These are phyloP conservation scores for Adansonia digitata DNA, from an alignment of 345 rosid species.

Conservation along the genomic window DNA sequence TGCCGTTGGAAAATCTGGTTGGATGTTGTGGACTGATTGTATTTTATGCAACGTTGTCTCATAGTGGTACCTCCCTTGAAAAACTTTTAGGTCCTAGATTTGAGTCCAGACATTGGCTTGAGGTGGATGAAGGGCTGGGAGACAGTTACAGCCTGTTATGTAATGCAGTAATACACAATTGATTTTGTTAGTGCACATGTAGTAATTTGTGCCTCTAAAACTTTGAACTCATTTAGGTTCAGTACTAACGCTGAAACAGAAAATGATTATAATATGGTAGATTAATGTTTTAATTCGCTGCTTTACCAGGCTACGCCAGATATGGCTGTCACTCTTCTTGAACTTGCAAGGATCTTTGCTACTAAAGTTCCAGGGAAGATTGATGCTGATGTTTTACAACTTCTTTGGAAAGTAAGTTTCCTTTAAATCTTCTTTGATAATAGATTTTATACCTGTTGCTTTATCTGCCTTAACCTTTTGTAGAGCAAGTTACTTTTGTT, in stretches of 20 bases:
- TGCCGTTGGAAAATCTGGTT: not conserved
- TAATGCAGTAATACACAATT: not conserved
- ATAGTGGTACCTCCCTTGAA: not conserved
- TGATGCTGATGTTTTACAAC: conserved; percentile 94
- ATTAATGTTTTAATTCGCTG: conserved; percentile 15
- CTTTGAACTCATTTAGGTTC: not conserved
- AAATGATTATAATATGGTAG: not conserved
- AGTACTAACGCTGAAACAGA: not conserved
- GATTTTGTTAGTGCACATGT: not conserved
- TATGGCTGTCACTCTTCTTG: conserved; percentile 99
- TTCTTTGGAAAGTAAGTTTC: conserved; percentile 84
- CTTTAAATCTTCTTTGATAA: not conserved
- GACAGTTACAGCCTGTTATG: not conserved
- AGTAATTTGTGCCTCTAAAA: not conserved
- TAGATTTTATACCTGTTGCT: not conserved
- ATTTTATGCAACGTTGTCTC: not conserved
- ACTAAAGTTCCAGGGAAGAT: conserved; percentile 99
- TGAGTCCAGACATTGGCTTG: not conserved
- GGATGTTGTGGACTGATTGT: not conserved
- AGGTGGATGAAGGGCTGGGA: not conserved
- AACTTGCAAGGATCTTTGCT: conserved; percentile 98
- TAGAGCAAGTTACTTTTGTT: not conserved
- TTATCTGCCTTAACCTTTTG: not conserved
- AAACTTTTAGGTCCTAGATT: not conserved
- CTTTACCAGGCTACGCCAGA: conserved; percentile 87